Base-by-base conservation (phyloP, 2,329 filamentous ascomycete genomes). In the Apiospora arundinis region DNA sequence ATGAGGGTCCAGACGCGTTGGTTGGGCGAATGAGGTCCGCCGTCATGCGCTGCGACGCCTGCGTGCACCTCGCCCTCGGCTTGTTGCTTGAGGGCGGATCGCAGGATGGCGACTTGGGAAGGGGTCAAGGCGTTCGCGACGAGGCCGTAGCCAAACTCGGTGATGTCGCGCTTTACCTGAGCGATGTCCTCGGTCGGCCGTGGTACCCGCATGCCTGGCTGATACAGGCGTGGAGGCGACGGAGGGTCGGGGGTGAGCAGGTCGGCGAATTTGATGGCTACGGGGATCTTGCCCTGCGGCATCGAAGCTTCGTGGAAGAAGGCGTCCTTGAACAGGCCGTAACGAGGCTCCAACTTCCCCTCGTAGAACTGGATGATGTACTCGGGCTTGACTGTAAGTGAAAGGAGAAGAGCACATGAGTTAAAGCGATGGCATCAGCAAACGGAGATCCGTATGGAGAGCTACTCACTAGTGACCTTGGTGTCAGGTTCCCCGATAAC, bases 151-250 rank as follows among this genome's bases (percentile, higher is more conserved):
- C 78, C 78, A 32, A 75, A 80, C 48, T 78, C 72, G 16, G 70
- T 70, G 21, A 80, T 66, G 48, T 80, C 76, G 5, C 68, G 56
- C 69, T 76, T 78, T 21, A 78, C 74, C 69, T 78, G 76, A 25
- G 75, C 76, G 67, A 79, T 73, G 65, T 79, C 77, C 56, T 75
- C 75, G 12, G 78, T 78, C 18, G 77, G 76, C 77, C 74, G 82
- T 0, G 77, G 83, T 2, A 85, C 78, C 2, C 78, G 78, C 2
- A 80, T 78, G 3, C 68, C 40, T 4, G 49, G 11, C 11, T 49
- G 40, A 84, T 84, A 23, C 65, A 28, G 67, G 71, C 74, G 25
- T 74, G 52, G 75, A 16, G 74, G 70, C 11, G 67, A 69, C 9
- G 76, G 74, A 7, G 74, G 75, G 40, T 68, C 66, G 9, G 77